These are phyloP conservation scores for Teunomyces funiuensis DNA, from an alignment of 805 yeast genomes.

Conservation along the genomic window DNA sequence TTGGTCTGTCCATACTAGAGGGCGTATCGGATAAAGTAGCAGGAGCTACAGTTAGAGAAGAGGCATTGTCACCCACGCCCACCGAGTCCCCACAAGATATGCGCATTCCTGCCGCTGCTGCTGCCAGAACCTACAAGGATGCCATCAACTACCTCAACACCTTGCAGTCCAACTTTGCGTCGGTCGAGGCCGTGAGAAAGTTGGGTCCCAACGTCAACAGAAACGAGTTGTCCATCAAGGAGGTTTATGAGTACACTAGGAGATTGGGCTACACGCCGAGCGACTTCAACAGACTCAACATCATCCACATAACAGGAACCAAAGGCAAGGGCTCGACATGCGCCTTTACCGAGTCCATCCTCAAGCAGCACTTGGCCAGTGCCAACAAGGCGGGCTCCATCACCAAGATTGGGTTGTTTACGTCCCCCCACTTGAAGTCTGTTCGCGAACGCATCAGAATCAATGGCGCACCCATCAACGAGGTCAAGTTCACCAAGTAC, in stretches of 20 bases:
- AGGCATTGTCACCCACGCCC: background rate
- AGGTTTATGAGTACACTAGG: conserved; percentile 56
- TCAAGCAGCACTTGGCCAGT: conserved; percentile 54
- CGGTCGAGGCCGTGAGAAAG: conserved; percentile 77
- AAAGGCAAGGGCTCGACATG: conserved; percentile 99
- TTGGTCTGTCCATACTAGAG: conserved; percentile 4
- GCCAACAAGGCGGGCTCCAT: conserved; percentile 9
- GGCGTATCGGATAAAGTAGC: conserved; percentile 5
- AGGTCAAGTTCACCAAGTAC: conserved; percentile 77
- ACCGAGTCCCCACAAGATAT: conserved; percentile 1
- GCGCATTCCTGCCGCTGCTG: conserved; percentile 6
- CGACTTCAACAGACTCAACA: conserved; percentile 72
- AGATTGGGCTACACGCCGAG: conserved; percentile 46
- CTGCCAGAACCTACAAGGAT: conserved; percentile 45
- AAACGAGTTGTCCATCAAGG: conserved; percentile 70
- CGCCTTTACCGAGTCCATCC: conserved; percentile 84
- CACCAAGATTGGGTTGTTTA: conserved; percentile 80
- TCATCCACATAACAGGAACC: conserved; percentile 94
- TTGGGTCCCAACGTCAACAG: conserved; percentile 59
- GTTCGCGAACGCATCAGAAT: conserved; percentile 91
- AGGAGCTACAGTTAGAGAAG: conserved; percentile 3
- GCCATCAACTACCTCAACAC: conserved; percentile 84
- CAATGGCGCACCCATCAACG: conserved; percentile 81
- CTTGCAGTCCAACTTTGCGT: conserved; percentile 87
- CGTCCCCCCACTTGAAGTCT: conserved; percentile 92